Conservation (phyloP, 176 grass and related monocot species). For the Eremochloa ophiuroides region DNA sequence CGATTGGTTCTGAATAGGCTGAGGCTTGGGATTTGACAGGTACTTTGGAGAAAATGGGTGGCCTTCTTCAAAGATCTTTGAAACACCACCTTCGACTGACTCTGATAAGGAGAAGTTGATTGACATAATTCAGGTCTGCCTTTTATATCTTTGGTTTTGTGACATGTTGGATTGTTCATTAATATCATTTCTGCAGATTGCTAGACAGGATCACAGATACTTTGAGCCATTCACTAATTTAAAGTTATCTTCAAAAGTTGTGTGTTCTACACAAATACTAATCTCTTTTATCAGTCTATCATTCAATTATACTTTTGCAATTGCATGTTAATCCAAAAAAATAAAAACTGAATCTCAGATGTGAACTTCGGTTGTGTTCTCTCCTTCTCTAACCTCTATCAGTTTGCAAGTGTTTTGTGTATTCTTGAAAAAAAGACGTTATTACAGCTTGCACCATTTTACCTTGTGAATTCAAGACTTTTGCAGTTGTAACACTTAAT, state of each 20-base stretch:
- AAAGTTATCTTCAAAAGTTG: background rate
- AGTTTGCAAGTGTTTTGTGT: background rate
- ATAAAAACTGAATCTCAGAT: background rate
- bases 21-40: constrained; percentile 40
- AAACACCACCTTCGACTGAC: constrained; percentile 60
- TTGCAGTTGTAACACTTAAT: background rate
- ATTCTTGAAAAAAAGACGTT: background rate
- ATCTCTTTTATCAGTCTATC: background rate
- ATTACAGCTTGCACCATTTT: background rate
- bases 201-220: background rate
- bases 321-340: background rate
- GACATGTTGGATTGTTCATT: background rate
- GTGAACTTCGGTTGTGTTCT: background rate
- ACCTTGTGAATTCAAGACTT: background rate
- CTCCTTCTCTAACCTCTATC: background rate
- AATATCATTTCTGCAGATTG: background rate
- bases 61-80: constrained; percentile 80
- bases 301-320: background rate
- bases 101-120: constrained; percentile 76
- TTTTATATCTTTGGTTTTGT: background rate
- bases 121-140: constrained; percentile 74
- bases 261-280: background rate
- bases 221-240: constrained; percentile 3
- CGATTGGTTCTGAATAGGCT: constrained; percentile 23
- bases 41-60: constrained; percentile 90